Evolutionary conservation across 2,329 filamentous ascomycete species (phyloP).

Genomic region (Paradendryphiella salina): DNA sequence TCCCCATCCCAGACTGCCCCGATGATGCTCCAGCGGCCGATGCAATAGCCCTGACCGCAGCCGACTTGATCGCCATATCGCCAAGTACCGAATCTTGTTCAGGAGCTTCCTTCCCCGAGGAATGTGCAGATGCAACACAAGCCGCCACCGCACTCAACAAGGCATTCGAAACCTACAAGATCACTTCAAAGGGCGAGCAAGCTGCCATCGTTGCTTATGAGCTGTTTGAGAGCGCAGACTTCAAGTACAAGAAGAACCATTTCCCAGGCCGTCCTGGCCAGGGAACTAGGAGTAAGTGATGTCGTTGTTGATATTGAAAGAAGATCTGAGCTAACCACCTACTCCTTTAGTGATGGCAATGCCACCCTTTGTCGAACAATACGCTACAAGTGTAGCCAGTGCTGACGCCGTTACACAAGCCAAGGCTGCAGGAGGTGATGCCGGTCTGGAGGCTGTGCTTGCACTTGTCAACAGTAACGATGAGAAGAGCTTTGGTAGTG

Average conservation of each 20-base stretch:
- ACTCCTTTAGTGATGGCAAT: constrained; percentile 59
- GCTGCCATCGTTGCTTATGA: constrained; percentile 72
- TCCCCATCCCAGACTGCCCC: constrained; percentile 20
- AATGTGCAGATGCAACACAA: constrained; percentile 63
- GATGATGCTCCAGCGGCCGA: constrained; percentile 5
- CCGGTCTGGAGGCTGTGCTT: constrained; percentile 49
- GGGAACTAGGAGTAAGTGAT: constrained; percentile 56
- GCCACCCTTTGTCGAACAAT: constrained; percentile 58
- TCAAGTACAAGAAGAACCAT: constrained; percentile 72
- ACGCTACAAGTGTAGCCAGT: constrained; percentile 55
- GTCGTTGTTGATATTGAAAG: too few species aligned
- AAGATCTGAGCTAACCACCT: neutral
- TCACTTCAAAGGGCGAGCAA: constrained; percentile 62
- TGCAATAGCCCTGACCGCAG: constrained; percentile 24
- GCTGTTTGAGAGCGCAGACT: constrained; percentile 70
- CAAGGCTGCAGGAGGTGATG: constrained; percentile 42
- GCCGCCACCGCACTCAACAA: constrained; percentile 62
- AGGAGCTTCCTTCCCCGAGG: constrained; percentile 50
- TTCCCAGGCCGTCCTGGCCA: constrained; percentile 64
- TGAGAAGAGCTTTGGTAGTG: constrained; percentile 61
- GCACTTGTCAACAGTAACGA: constrained; percentile 53
- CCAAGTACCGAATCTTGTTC: constrained; percentile 61
- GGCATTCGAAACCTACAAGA: constrained; percentile 61
- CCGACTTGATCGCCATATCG: constrained; percentile 57
- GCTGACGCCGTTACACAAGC: constrained; percentile 39